Evolutionary conservation across 2,329 filamentous ascomycete genomes (phyloP).

Genomic region (Curvularia eragrostidis): DNA sequence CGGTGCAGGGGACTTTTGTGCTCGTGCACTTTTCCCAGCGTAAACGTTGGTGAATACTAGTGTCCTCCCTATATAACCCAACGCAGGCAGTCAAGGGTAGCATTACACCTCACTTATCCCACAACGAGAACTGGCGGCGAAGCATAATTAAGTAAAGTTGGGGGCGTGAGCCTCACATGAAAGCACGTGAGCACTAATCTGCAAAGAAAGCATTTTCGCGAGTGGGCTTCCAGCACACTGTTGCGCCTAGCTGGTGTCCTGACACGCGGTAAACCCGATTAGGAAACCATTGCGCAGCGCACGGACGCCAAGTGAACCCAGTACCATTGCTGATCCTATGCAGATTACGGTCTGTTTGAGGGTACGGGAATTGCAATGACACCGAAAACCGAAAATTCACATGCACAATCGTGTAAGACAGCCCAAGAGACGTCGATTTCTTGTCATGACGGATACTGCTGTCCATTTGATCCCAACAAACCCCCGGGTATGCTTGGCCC

Average conservation of each 20-base stretch:
- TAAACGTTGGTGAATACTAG: not conserved
- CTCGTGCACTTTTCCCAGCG: conserved; percentile 1
- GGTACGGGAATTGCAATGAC: conserved; percentile 4
- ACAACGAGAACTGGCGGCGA: conserved; percentile 2
- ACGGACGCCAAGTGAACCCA: conserved; percentile 1
- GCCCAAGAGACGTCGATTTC: not conserved
- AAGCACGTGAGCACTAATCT: conserved; percentile 23
- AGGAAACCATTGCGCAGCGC: conserved; percentile 18
- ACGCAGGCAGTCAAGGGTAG: not conserved
- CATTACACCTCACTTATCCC: conserved; percentile 8
- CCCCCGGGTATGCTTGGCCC: not conserved
- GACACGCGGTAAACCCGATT: conserved; percentile 13
- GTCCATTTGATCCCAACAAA: not conserved
- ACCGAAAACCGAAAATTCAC: conserved; percentile 2
- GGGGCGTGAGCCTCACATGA: conserved; percentile 1
- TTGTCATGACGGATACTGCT: not conserved
- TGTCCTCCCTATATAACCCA: not conserved
- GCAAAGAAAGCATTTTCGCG: conserved; percentile 20
- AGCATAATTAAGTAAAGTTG: not conserved
- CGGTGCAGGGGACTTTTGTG: not conserved
- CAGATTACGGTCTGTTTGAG: conserved; percentile 6
- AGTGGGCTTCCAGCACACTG: conserved; percentile 11
- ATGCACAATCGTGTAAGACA: not conserved
- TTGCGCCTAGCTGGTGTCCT: conserved; percentile 10
- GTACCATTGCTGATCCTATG: not conserved